Base-by-base conservation (phyloP, 345 rosid species). In the Salix exigua region DNA sequence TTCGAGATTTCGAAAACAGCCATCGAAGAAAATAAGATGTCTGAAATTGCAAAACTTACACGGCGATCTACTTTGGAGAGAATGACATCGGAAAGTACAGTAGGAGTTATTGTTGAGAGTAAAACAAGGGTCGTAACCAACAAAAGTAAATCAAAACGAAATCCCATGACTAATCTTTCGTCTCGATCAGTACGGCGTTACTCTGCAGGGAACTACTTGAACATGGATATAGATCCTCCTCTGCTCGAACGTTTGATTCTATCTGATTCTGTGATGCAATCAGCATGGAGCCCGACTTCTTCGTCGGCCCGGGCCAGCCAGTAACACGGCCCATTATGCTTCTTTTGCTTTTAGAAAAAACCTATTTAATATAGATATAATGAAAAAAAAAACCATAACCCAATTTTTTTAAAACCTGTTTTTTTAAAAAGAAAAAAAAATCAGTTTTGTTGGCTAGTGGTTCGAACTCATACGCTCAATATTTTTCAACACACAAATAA, bases 1-100 rank as follows among this genome's bases (percentile, higher is more conserved):
- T 26, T 48, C 12, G 51, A 17, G 12, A 31, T 13, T 51, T 2
- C n/a, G 30, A 70, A 71, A 53, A 19, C 21, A 50, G 21, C 37
- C 26, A 51, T 48, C 17, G 7, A 71, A 33, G 58, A n/a, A 70
- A 48, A 38, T 3, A 28, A 26, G 40, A 70, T 21, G 10, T 10
- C 26, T 2, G 58, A 1, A 13, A 68, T 23, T 63, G 84, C 35
- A n/a, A 21, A n/a, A 87, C 96, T 88, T 91, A 96, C 98, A 71
- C 90, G 97, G 79, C 97, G 94, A 71, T 93, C 97, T 42, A 96
- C 98, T 84, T 87, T 92, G 76, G 98, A 91, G 80, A 95, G 79
- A 73, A 91, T 73, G 78, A 93, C 92, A 89, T 93, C 96, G 83
- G 94, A 92, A 82, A 86, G 85, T 4, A 75, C 92, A 18, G 95